Base-by-base conservation (phyloP, 208 protist species). In the Trypanosoma lewisi region DNA sequence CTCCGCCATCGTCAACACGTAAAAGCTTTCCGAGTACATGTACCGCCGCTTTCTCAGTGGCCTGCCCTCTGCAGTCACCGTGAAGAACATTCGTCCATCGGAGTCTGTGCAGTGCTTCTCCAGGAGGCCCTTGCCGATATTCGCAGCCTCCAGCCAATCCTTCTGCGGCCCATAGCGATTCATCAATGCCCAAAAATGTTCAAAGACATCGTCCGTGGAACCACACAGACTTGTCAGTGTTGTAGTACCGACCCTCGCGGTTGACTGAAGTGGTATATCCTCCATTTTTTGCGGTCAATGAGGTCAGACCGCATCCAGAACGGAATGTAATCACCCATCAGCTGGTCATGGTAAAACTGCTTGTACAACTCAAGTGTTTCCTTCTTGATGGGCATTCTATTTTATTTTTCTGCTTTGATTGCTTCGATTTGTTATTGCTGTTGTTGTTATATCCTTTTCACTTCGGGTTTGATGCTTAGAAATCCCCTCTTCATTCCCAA, bases 21-120 rank as follows among this genome's bases (percentile, higher is more conserved):
- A 67, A 17, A 67, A 67, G 47, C 61, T 59, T 31, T 67, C 48
- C 8, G 61, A 67, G 48, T 59, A 67, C 51, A 58, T 56, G 17
- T 57, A 59, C 31, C 61, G 16, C 5, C 41, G 47, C 33, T 59
- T 67, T n/a, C 52, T 30, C 23, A 67, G 50, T 17, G 31, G 48
- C 21, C 45, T 57, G 5, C 48, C 61, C 1, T 67, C 48, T 7
- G 8, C 25, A 8, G 61, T 58, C 27, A 57, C 61, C 1, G 52
- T 58, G 19, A 67, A 57, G 48, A 52, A 67, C 44, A 67, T 67
- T 7, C 61, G 61, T 33, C 57, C 57, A 28, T 63, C 57, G 9
- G 1, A 6, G 25, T 63, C 57, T 3, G 57, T 63, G 42, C 57
- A 63, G 42, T 52, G 28, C 25, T 52, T 52, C 17, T 63, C 42